phyloP scores from a whole-genome alignment of 1,284 basidiomycete genomes.

The Waitea zeae region DNA sequence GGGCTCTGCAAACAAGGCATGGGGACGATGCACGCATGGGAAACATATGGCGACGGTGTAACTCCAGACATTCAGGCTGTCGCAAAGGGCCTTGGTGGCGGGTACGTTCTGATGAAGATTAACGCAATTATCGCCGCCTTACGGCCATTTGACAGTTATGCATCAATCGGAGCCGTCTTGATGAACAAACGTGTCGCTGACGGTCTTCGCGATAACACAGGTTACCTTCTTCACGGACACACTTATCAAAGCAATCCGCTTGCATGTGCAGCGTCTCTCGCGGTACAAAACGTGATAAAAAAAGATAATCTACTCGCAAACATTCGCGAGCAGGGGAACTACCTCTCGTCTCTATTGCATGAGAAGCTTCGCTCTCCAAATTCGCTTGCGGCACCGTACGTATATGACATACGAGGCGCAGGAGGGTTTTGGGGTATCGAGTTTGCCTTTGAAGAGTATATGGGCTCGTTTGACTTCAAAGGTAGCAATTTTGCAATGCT shows the following conservation, averaged over 20 bases:
- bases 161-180: slow-evolving; percentile 66
- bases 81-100: slow-evolving; percentile 77
- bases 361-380: slow-evolving; percentile 35
- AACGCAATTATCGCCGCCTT: slow-evolving; percentile 2
- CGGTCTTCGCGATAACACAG: slow-evolving; percentile 46
- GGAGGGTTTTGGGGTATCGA: slow-evolving; percentile 75
- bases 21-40: slow-evolving; percentile 77
- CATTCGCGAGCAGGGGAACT: slow-evolving; percentile 40
- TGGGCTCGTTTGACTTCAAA: slow-evolving; percentile 30
- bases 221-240: slow-evolving; percentile 70
- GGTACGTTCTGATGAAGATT: slow-evolving; percentile 22
- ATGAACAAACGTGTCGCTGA: slow-evolving; percentile 55
- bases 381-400: slow-evolving; percentile 39
- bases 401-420: slow-evolving; percentile 61
- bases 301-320: slow-evolving; percentile 54
- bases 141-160: slow-evolving; percentile 40
- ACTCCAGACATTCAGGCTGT: slow-evolving; percentile 71
- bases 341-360: slow-evolving; percentile 38
- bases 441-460: slow-evolving; percentile 40
- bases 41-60: slow-evolving; percentile 59
- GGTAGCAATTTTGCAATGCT: slow-evolving; percentile 36
- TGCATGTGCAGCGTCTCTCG: slow-evolving; percentile 61
- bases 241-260: slow-evolving; percentile 69
- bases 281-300: slow-evolving; percentile 59
- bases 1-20: slow-evolving; percentile 32